These are phyloP conservation scores for Chaetomium olivaceum DNA, from an alignment of 2,329 filamentous ascomycete species.

Conservation along the genomic window DNA sequence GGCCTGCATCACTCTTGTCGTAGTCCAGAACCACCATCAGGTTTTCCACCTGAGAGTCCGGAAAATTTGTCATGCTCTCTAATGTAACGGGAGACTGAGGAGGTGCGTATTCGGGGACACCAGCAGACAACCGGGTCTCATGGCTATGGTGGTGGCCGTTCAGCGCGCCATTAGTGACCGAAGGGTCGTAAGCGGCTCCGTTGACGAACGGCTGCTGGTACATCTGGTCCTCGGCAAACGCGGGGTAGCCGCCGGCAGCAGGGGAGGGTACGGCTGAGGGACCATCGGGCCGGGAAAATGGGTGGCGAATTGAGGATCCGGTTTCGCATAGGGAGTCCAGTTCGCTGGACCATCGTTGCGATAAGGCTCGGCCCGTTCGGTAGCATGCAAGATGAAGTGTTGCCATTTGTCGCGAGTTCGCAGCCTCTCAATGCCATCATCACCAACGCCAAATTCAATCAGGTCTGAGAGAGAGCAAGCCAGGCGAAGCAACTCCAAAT, in stretches of 20 bases:
- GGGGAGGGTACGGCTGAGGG: constrained; percentile 33
- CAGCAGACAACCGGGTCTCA: constrained; percentile 60
- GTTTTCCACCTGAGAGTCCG: constrained; percentile 38
- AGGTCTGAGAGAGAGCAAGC: constrained; percentile 71
- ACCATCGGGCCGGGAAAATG: constrained; percentile 24
- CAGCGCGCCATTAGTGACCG: constrained; percentile 37
- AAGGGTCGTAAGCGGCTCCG: constrained; percentile 33
- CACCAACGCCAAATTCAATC: constrained; percentile 73
- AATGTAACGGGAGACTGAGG: constrained; percentile 34
- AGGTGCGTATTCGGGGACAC: constrained; percentile 63
- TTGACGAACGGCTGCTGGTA: constrained; percentile 39
- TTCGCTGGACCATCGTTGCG: constrained; percentile 67
- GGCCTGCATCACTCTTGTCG: constrained; percentile 19
- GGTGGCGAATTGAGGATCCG: constrained; percentile 36
- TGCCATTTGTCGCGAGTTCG: constrained; percentile 76
- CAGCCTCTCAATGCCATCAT: constrained; percentile 77
- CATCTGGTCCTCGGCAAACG: constrained; percentile 34
- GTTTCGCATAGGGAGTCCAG: constrained; percentile 35
- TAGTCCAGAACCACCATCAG: constrained; percentile 34
- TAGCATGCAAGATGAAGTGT: constrained; percentile 72
- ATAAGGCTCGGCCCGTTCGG: constrained; percentile 70
- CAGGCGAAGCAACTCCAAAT: constrained; percentile 71
- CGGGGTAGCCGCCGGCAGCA: constrained; percentile 35
- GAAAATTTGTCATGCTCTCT: constrained; percentile 38
- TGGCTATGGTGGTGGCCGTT: constrained; percentile 45